Base-by-base conservation (phyloP, 31 red algal genomes). In the Odonthalia washingtoniensis region DNA sequence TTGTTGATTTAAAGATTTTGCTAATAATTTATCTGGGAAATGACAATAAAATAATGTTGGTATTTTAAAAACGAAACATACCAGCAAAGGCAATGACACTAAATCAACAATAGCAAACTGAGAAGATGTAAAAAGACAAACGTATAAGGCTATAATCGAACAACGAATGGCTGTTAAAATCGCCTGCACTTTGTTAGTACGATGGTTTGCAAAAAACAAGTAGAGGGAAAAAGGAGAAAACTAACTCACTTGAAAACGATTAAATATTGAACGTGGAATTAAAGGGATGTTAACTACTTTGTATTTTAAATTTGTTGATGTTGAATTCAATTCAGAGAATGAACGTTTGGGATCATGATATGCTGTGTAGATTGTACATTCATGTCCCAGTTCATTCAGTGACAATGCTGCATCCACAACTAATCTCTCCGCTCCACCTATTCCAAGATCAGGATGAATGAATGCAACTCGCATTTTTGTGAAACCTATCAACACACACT, bases 371-470 rank as follows among this genome's bases (percentile, higher is more conserved):
- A 99, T 94, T 4, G 68, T 94, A 40, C 83, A 67, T 9, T 21
- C 28, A 62, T 99, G 92, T 30, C 78, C 77, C 30, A 75, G 80
- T 0, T 73, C 72, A 66, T 88, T 75, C 1, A 94, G 52, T 5
- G 89, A 89, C 30, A 95, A 53, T 26, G 97, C 94, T 70, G 92
- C 78, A 64, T 99, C 94, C 2, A 99, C 77, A 32, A 96, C 67
- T 6, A 95, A 82, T 26, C 94, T 89, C 82, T 99, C 97, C 30
- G 97, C 97, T 68, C 97, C 97, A n/a, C 97, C 97, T 0, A 99
- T 85, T 6, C 97, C 97, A 1, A 99, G 85, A 77, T 99, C 97
- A 4, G 94, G 94, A 75, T 99, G 97, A 31, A 99, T 63, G 84
- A 99, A 95, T 6, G 90, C 88, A 46, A 99, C 87, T 80, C 79